Percentiles rank a stretch among this genome's conserved stretches.
These are phyloP conservation scores for Candida andamanensis DNA, from an alignment of 805 yeast genomes.

Conservation along the genomic window DNA sequence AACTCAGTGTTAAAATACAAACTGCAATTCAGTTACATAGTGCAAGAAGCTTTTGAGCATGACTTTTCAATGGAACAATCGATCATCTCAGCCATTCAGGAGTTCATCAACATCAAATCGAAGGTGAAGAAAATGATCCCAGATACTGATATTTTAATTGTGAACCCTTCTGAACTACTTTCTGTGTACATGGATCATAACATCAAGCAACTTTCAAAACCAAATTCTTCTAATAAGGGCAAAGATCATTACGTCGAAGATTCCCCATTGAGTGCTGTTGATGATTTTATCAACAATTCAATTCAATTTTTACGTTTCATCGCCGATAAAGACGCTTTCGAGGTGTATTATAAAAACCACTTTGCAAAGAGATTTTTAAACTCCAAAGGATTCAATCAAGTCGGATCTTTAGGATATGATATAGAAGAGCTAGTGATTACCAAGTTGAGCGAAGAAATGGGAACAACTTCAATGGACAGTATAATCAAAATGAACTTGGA, in stretches of 20 bases:
- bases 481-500: conserved; percentile 87
- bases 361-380: conserved; percentile 68
- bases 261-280: conserved; percentile 13
- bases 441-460: conserved; percentile 69
- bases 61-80: conserved; percentile 49
- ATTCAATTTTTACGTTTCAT: conserved; percentile 62
- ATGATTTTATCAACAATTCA: conserved; percentile 47
- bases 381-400: conserved; percentile 22
- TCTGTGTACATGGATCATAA: conserved; percentile 37
- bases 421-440: conserved; percentile 66
- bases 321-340: conserved; percentile 81
- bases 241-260: conserved; percentile 11
- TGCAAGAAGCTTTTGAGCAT: conserved; percentile 43
- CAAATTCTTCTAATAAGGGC: conserved; percentile 9
- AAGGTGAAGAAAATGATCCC: conserved; percentile 25
- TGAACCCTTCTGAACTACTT: conserved; percentile 35
- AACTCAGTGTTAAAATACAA: conserved; percentile 50
- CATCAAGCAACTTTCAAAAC: conserved; percentile 31
- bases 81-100: conserved; percentile 56
- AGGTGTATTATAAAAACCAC: conserved; percentile 78
- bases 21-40: conserved; percentile 45
- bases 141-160: conserved; percentile 12
- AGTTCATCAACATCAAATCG: conserved; percentile 46
- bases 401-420: conserved; percentile 41
- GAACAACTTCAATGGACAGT: conserved; percentile 71